Base-by-base conservation (phyloP, 225 moss, liverwort and hornwort genomes). In the Marchantia paleacea region DNA sequence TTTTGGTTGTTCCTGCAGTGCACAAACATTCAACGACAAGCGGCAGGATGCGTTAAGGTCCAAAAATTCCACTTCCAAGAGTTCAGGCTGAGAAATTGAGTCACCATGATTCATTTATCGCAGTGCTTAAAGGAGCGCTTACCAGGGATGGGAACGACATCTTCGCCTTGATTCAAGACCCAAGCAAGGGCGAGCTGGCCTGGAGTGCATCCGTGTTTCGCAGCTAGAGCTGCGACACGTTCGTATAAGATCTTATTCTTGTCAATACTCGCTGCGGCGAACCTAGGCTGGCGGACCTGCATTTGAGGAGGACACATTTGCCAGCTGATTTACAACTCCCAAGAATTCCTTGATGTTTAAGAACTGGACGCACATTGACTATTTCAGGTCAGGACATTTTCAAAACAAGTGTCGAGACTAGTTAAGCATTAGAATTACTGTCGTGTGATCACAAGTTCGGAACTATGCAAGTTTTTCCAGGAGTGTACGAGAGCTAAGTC, bases 121-220 rank as follows among this genome's bases (percentile, higher is more conserved):
- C 51, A 68, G 22, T 57, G 14, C 13, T 72, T 22, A 52, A 52
- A 19, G 5, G 4, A 13, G 10, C 7, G 3, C 9, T 72, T 72
- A 91, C 93, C 91, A 85, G 91, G 92, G 78, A 94, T 92, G 49
- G 94, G 91, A 16, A 90, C 87, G 26, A 94, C 80, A 24, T 89
- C 70, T 11, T 85, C 83, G 72, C 91, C 90, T 90, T 85, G 90
- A 80, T 89, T 82, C 65, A 88, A 71, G 20, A 94, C 69, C 93
- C 92, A 91, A 60, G 92, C 85, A 78, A 94, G 83, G 22, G 87
- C 82, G 10, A 94, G 79, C 84, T 94, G 93, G n/a, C 89, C 89
- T 26, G 92, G 84, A 12, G 89, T 84, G 64, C 91, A 90, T 22
- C 76, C 85, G 71, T 89, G 83, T 71, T 89, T 88, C 83, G 85